Evolutionary conservation across 208 protist species (phyloP).

Genomic region (Acanthamoeba sp.): DNA sequence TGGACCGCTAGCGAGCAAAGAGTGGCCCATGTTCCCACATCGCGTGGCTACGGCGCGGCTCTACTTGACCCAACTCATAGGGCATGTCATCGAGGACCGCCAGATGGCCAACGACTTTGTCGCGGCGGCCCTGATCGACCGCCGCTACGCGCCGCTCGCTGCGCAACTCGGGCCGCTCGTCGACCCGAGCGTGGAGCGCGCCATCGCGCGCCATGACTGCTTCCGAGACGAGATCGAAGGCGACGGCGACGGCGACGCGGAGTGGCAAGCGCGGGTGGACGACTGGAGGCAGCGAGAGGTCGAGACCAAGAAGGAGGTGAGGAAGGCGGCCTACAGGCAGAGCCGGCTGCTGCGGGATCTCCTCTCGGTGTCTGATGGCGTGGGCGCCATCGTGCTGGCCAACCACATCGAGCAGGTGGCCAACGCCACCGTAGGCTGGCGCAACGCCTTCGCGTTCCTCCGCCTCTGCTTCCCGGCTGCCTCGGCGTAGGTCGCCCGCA

Average conservation of each 20-base stretch:
- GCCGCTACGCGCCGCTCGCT: neutral
- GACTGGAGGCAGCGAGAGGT: neutral
- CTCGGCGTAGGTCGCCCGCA: no score
- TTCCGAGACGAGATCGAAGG: neutral
- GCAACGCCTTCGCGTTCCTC: neutral
- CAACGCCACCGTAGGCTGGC: slow-evolving; percentile 11
- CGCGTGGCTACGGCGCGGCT: slow-evolving; percentile 11
- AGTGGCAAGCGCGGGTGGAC: neutral
- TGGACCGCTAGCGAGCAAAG: no score
- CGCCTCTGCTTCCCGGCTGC: neutral
- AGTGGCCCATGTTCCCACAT: slow-evolving; percentile 3
- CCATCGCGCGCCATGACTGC: neutral
- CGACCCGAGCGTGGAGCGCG: neutral
- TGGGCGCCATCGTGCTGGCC: slow-evolving; percentile 8
- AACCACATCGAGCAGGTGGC: slow-evolving; percentile 29
- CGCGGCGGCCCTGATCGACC: neutral
- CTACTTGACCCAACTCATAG: neutral
- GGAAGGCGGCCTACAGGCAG: neutral
- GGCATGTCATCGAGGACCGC: slow-evolving; percentile 4
- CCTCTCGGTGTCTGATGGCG: neutral
- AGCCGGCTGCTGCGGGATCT: neutral
- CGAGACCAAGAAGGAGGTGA: neutral
- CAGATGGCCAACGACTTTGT: neutral
- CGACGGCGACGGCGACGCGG: neutral
- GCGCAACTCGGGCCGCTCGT: neutral